Evolutionary conservation across 352 stramenopile genomes (phyloP), one percentile per base, ranked within the genome.

Genomic region (Pythium guiyangense): DNA sequence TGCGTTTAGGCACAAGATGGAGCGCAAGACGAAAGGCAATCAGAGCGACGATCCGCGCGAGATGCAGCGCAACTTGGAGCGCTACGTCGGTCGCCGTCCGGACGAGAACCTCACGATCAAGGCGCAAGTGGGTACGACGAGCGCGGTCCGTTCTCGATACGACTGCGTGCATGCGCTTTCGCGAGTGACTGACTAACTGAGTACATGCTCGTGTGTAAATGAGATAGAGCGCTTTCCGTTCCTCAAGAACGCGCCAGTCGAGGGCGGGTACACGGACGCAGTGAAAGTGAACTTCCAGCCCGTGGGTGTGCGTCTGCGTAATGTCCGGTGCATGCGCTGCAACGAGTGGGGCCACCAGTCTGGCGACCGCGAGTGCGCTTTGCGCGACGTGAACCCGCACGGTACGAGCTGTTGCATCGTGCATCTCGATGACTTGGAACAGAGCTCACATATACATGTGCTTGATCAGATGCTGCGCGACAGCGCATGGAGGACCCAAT

Each of bases 231-330:
- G 88, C 14, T 96, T 96, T 31, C 86, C 88, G 25, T 85, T 96
- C n/a, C 69, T 96, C 6, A 94, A 95, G 59, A 78, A 94, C 58
- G 88, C 88, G 17, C 88, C 88, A 4, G 88, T 96, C 18, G 83
- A 95, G 57, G 84, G 87, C 44, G 78, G 79, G 34, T 95, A 92
- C 68, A 88, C 88, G 3, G 67, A 84, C 53, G 78, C 76, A 0
- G 85, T 95, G 40, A 81, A 81, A 37, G 86, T 96, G 10, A 93
- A 92, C 43, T 96, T 96, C 61, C 86, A 96, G 43, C 87, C 86
- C 15, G 66, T 96, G 65, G 87, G 87, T 29, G 55, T 84, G n/a
- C 73, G 77, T 54, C 59, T 96, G 60, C 86, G 87, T 54, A 94
- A 96, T 59, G 82, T 95, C 37, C 69, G 71, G 20, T 96, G 87